A percentile compares a stretch with the other conserved stretches of the same genome.
Conservation (phyloP, 1,284 basidiomycete species). For the Sparassis latifolia region DNA sequence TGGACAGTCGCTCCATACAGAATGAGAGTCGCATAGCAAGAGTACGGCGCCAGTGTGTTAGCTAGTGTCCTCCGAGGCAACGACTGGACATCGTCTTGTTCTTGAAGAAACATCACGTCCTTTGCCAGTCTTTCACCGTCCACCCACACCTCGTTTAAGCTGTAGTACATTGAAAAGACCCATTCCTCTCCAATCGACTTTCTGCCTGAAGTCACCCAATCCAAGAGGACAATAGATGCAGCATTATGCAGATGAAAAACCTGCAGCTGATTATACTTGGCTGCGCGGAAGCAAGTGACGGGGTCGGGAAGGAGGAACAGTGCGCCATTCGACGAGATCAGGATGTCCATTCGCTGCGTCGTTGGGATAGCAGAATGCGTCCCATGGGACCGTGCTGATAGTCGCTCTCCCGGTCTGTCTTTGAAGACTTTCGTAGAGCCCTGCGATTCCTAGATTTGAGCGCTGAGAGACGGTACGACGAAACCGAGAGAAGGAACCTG, state of each 20-base stretch:
- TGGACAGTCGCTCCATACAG: slow-evolving; percentile 60
- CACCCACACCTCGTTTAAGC: slow-evolving; percentile 78
- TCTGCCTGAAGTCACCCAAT: slow-evolving; percentile 88
- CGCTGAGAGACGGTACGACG: neutral
- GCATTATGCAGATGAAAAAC: slow-evolving; percentile 56
- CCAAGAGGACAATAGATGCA: slow-evolving; percentile 70
- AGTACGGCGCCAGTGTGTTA: slow-evolving; percentile 66
- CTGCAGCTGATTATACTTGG: slow-evolving; percentile 80
- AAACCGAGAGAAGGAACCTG: slow-evolving; percentile 47
- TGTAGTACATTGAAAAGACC: slow-evolving; percentile 82
- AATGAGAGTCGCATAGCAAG: slow-evolving; percentile 80
- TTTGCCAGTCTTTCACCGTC: slow-evolving; percentile 59
- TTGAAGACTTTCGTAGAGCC: slow-evolving; percentile 96
- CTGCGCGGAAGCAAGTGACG: slow-evolving; percentile 85
- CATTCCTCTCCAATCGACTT: slow-evolving; percentile 79
- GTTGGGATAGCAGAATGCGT: slow-evolving; percentile 23
- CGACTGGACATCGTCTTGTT: slow-evolving; percentile 18
- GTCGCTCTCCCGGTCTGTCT: slow-evolving; percentile 43
- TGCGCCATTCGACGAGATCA: slow-evolving; percentile 43
- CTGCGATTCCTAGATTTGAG: slow-evolving; percentile 30
- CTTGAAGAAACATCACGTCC: slow-evolving; percentile 74
- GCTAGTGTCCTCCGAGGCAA: slow-evolving; percentile 43
- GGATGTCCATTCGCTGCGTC: slow-evolving; percentile 51
- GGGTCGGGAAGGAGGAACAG: slow-evolving; percentile 87
- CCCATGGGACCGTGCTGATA: slow-evolving; percentile 11